Evolutionary conservation across 139 green algal genomes (phyloP).

Genomic region (Chlamydomonas urium): DNA sequence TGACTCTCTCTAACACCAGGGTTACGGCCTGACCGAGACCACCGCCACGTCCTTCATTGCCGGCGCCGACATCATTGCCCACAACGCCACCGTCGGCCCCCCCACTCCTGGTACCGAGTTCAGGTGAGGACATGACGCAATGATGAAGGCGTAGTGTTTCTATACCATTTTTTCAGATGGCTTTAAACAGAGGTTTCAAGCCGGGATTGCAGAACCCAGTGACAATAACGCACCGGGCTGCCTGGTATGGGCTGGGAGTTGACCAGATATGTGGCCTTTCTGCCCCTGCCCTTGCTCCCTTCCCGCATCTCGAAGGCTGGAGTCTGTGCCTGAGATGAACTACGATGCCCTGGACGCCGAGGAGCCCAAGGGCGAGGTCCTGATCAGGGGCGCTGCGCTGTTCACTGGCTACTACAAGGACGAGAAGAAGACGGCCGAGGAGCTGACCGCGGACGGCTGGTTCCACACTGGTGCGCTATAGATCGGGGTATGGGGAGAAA

Average conservation of each 20-base stretch:
- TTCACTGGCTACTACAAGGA: constrained; percentile 97
- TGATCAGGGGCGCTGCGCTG: constrained; percentile 67
- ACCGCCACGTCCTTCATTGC: constrained; percentile 75
- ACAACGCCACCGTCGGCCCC: constrained; percentile 61
- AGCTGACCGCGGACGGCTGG: constrained; percentile 63
- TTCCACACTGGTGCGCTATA: constrained; percentile 51
- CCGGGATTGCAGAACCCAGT: too few relatives aligned
- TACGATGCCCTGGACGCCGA: constrained; percentile 70
- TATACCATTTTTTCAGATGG: background rate
- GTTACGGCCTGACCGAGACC: constrained; percentile 90
- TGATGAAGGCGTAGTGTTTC: background rate
- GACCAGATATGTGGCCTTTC: too few relatives aligned
- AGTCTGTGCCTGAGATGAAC: constrained; percentile 82
- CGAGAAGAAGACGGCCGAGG: constrained; percentile 55
- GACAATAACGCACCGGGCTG: too few relatives aligned
- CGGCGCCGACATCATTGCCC: constrained; percentile 38
- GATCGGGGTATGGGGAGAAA: background rate
- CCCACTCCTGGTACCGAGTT: constrained; percentile 66
- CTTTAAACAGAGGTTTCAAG: too few relatives aligned
- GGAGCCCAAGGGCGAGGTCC: constrained; percentile 56
- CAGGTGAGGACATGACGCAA: too few relatives aligned
- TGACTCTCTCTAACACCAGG: constrained; percentile 48
- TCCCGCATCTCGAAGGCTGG: too few relatives aligned
- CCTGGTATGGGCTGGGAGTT: too few relatives aligned
- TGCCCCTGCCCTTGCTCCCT: too few relatives aligned